Base-by-base conservation (phyloP, 768 basidiomycete species). In the Lactifluus echinatus region DNA sequence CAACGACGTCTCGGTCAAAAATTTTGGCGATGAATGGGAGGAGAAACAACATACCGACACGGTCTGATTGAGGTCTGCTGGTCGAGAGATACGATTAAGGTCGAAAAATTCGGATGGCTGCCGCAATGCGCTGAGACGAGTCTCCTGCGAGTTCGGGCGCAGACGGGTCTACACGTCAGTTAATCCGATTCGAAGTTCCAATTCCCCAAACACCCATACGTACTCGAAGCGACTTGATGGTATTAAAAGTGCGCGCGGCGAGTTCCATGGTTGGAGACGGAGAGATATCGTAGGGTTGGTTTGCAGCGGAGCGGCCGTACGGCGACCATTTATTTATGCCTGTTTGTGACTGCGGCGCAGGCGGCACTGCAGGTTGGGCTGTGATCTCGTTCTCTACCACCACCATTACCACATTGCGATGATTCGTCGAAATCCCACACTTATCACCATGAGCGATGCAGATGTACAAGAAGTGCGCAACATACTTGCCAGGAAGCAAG, bases 51-150 rank as follows among this genome's bases (percentile, higher is more conserved):
- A 66, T 60, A 88, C 88, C 63, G 84, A 80, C 36, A 85, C 85
- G 44, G 88, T 87, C 59, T 83, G 79, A 69, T 89, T 89, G 46
- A 90, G 68, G 67, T 93, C 89, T 24, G 83, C 83, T 10, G 91
- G 91, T 65, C 83, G 76, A n/a, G 91, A 93, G 50, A 94, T 71
- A 21, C 89, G 83, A 63, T 92, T 83, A 63, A 78, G 72, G 73
- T 93, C 90, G 67, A 93, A 92, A 72, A 93, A 93, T 69, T 93
- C 90, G 45, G 71, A 66, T 5, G 83, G 81, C 1, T 85, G 75
- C 57, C 90, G 80, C 61, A 93, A 74, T 39, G 83, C 83, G 55
- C 86, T 87, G 56, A 92, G 76, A 64, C 82, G 81, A 24, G 88
- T 84, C 72, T 92, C 89, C 89, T 92, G 67, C 28, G 61, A 8